Base-by-base conservation (phyloP, 2,329 filamentous ascomycete species). In the Myriosclerotinia curreyana region DNA sequence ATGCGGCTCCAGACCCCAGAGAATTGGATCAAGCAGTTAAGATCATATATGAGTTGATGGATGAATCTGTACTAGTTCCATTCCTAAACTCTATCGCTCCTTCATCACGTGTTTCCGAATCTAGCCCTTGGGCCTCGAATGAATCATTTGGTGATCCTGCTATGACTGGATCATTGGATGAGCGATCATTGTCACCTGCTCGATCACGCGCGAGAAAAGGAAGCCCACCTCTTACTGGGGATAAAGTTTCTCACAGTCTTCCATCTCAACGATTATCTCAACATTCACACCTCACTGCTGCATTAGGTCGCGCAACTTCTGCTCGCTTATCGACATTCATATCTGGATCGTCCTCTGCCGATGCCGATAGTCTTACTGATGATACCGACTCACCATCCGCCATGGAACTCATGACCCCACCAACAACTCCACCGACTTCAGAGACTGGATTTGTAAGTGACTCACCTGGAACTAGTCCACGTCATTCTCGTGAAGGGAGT, bases 11-110 rank as follows among this genome's bases (percentile, higher is more conserved):
- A 6, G 79, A 86, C 65, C 93, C 95, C 1, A 85, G 88, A 49
- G 85, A 87, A 62, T 81, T 99, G 20, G 89, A 96, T 66, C 84
- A 90, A 59, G 92, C 95, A 25, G 90, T 96, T 31, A 84, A 85
- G 67, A 96, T 96, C 66, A 91, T 97, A 49, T 93, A 94, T 75
- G 95, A 98, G 71, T 81, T 99, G 64, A 98, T 99, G 93, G 96
- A 96, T 72, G 95, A 98, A 75, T 97, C 93, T 4, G 91, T 98
- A 0, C 81, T 98, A 60, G 87, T 96, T 0, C 93, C 94, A 0
- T 99, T 98, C 74, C 82, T 98, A 62, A 94, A 96, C 67, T 74
- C 73, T 9, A 69, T 74, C 5, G 66, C 67, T 34, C 68, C 65
- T 28, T 58, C 70, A 36, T 65, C 72, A 65, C 70, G 70, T 59